Evolutionary conservation across 202 grass and related monocot species (phyloP).

Genomic region (Carex arenaria): DNA sequence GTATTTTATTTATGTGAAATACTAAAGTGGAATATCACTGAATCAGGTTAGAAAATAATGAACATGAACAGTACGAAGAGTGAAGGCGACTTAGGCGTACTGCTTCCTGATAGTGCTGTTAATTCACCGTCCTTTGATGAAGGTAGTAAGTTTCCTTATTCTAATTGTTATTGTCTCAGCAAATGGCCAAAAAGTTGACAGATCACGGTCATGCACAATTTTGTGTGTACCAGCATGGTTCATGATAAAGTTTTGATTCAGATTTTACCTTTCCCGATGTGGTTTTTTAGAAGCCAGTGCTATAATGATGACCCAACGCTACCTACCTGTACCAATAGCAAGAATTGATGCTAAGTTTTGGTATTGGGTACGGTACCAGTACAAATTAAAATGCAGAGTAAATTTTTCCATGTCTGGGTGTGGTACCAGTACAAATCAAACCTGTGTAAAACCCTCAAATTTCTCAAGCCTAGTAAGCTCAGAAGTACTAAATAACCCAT

Average conservation of each 20-base stretch:
- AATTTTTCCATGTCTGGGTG: background rate
- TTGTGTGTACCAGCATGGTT: background rate
- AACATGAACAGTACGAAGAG: slow-evolving; percentile 63
- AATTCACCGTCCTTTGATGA: slow-evolving; percentile 62
- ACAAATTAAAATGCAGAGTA: background rate
- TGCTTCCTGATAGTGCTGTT: slow-evolving; percentile 51
- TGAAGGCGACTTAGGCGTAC: slow-evolving; percentile 61
- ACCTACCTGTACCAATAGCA: background rate
- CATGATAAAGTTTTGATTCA: background rate
- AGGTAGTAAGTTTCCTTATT: background rate
- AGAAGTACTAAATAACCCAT: background rate
- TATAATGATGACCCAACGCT: background rate
- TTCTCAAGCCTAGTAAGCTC: background rate
- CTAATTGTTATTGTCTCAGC: background rate
- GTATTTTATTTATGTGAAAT: background rate
- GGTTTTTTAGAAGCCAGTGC: background rate
- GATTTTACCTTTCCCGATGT: background rate
- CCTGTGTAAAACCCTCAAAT: background rate
- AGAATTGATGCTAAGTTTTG: background rate
- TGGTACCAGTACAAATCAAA: background rate
- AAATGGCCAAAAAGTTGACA: background rate
- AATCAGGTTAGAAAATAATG: slow-evolving; percentile 16
- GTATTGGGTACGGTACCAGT: background rate
- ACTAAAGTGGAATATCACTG: background rate
- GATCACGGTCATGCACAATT: background rate